A percentile compares a stretch with the other conserved stretches of the same genome.
phyloP scores from a whole-genome alignment of 495 filamentous ascomycete genomes.

The Neurospora africana region DNA sequence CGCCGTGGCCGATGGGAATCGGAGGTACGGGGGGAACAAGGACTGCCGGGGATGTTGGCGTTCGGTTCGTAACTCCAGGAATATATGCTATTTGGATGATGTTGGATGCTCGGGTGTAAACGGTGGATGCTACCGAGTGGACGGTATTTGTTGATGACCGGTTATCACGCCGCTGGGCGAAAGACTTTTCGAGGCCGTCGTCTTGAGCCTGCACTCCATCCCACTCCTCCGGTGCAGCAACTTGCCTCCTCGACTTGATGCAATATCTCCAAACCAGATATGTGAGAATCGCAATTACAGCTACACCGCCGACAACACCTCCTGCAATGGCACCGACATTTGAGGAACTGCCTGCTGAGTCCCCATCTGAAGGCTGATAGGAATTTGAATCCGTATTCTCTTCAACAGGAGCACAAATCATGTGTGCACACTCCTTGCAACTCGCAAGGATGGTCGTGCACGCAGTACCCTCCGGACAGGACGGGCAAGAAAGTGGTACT shows the following conservation, averaged over 20 bases:
- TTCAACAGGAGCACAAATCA: slow-evolving; percentile 27
- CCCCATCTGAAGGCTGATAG: slow-evolving; percentile 19
- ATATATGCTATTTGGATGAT: slow-evolving; percentile 99
- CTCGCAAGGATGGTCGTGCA: slow-evolving; percentile 28
- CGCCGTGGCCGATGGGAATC: slow-evolving; percentile 58
- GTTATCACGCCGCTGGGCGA: slow-evolving; percentile 50
- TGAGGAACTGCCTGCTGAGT: slow-evolving; percentile 30
- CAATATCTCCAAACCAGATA: slow-evolving; percentile 81
- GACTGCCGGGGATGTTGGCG: slow-evolving; percentile 68
- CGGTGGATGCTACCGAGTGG: slow-evolving; percentile 85
- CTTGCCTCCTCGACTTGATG: slow-evolving; percentile 65
- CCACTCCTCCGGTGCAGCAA: slow-evolving; percentile 38
- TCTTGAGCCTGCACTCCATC: slow-evolving; percentile 43
- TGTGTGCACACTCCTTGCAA: slow-evolving; percentile 25
- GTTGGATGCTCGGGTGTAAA: slow-evolving; percentile 91
- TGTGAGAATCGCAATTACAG: slow-evolving; percentile 54
- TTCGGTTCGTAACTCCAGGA: slow-evolving; percentile 90
- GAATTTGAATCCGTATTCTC: neutral
- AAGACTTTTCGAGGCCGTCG: slow-evolving; percentile 47
- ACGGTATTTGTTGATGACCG: slow-evolving; percentile 78
- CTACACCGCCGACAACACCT: slow-evolving; percentile 70
- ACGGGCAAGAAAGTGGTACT: slow-evolving; percentile 15
- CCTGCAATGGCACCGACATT: slow-evolving; percentile 76
- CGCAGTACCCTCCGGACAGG: slow-evolving; percentile 9
- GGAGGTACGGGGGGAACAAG: slow-evolving; percentile 87